Base-by-base conservation (phyloP, 345 rosid species). In the Zanthoxylum bungeanum region DNA sequence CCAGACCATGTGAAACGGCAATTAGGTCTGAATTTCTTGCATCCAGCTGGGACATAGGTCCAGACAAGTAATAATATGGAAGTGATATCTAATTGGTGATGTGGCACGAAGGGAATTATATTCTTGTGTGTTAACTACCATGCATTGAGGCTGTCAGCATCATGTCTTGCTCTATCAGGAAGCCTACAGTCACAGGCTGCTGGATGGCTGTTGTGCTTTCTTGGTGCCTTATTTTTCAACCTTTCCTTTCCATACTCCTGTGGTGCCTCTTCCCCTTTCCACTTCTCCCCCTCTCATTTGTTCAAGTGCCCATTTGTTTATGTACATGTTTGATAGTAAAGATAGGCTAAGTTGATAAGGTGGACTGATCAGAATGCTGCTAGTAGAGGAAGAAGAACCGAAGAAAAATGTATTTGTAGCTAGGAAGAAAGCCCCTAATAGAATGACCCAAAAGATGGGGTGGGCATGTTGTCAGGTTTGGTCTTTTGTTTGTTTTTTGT, bases 1-100 rank as follows among this genome's bases (percentile, higher is more conserved):
- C 97, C 97, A 31, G 97, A 91, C 44, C 90, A 89, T 75, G 82
- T 88, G 80, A 89, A 89, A 73, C 84, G 93, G 73, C 91, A 89
- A 69, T 75, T 89, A 80, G 97, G 93, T 70, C 85, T 85, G 58
- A 85, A 83, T 81, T 84, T 91, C 81, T 71, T 89, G 86, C 87
- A 87, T 76, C 89, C 80, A 52, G 80, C 87, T n/a, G 91, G 91
- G 66, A 85, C 97, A 75, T 91, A 80, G 80, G 34, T 17, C 12
- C 24, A n/a, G 44, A 42, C 17, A 65, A 69, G 55, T 25, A 65
- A 61, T 64, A n/a, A 63, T 66, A 49, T 33, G 21, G 62, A 60
- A 51, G 75, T 37, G 70, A 24, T 49, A 63, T 75, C 73, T 73
- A 65, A 73, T 75, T 33, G 78, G 64, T 33, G 74, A 77, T 66